Evolutionary conservation across 352 stramenopile genomes (phyloP).

Genomic region (Phytophthora colocasiae): DNA sequence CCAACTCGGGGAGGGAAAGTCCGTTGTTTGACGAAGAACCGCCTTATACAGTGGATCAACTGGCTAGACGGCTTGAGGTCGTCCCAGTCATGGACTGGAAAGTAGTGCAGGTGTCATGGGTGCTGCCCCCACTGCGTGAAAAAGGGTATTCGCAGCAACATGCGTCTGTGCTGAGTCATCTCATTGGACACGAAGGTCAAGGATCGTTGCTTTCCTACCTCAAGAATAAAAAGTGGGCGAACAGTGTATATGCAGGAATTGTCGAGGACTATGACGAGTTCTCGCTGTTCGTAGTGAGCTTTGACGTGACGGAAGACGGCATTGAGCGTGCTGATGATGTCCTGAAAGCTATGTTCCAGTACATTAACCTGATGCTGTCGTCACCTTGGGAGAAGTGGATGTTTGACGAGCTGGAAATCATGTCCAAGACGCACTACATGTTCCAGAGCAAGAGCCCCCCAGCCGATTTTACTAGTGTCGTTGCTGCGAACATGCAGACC

Average conservation of each 20-base stretch:
- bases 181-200: conserved; percentile 94
- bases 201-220: conserved; percentile 93
- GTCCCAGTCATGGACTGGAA: conserved; percentile 69
- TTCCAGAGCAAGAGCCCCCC: conserved; percentile 75
- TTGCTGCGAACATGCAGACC: conserved; percentile 63
- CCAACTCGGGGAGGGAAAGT: conserved; percentile 56
- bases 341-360: conserved; percentile 65
- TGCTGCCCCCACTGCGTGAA: conserved; percentile 44
- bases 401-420: conserved; percentile 64
- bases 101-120: conserved; percentile 72
- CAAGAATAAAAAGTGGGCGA: conserved; percentile 77
- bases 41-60: conserved; percentile 47
- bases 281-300: conserved; percentile 57
- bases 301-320: conserved; percentile 66
- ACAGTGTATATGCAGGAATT: conserved; percentile 64
- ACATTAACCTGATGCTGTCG: conserved; percentile 52
- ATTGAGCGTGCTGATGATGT: conserved; percentile 64
- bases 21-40: conserved; percentile 49
- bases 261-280: conserved; percentile 68
- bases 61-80: conserved; percentile 52
- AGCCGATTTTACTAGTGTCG: conserved; percentile 69
- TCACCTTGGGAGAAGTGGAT: conserved; percentile 57
- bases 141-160: conserved; percentile 50
- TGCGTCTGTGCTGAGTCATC: conserved; percentile 83
- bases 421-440: conserved; percentile 61